Evolutionary conservation across 1,284 basidiomycete genomes (phyloP), one percentile per base, ranked within the genome.

Genomic region (Cystobasidium pallidum): DNA sequence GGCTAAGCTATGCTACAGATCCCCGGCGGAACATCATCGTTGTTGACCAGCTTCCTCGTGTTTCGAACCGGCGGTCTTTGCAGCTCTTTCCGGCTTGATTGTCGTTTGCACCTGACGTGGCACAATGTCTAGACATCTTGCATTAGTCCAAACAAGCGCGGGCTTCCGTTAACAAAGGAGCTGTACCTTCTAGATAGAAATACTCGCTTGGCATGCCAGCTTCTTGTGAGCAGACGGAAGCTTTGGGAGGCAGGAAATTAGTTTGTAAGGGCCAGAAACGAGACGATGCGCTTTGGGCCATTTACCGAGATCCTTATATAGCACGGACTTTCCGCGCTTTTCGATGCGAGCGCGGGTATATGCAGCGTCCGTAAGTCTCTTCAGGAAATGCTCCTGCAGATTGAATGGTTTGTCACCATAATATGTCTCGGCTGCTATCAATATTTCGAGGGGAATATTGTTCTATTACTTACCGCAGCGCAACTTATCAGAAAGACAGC

Each of bases 401-500:
- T 4, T 1, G 21, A 32, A 45, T 17, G 41, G 43, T 30, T 6
- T 21, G n/a, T 34, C 19, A n/a, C n/a, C n/a, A n/a, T n/a, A n/a
- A n/a, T n/a, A n/a, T n/a, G n/a, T n/a, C n/a, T n/a, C n/a, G n/a
- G n/a, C n/a, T n/a, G n/a, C n/a, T n/a, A n/a, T n/a, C n/a, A n/a
- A n/a, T n/a, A n/a, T n/a, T n/a, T n/a, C n/a, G n/a, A n/a, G n/a
- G n/a, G n/a, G n/a, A n/a, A n/a, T n/a, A n/a, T 28, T 36, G 54
- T 4, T 57, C 19, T 24, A 17, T 15, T n/a, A 78, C 81, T 73
- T 45, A 83, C 82, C 13, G 83, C 80, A 17, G 82, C 81, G 30
- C 82, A 80, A 19, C 81, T 77, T 30, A 83, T 78, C 74, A 83
- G 78, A 65, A 83, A 84, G 4, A 80, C 76, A 49, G 83, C 82